Evolutionary conservation across 2,329 filamentous ascomycete species (phyloP).

Genomic region (Phoma sp.): DNA sequence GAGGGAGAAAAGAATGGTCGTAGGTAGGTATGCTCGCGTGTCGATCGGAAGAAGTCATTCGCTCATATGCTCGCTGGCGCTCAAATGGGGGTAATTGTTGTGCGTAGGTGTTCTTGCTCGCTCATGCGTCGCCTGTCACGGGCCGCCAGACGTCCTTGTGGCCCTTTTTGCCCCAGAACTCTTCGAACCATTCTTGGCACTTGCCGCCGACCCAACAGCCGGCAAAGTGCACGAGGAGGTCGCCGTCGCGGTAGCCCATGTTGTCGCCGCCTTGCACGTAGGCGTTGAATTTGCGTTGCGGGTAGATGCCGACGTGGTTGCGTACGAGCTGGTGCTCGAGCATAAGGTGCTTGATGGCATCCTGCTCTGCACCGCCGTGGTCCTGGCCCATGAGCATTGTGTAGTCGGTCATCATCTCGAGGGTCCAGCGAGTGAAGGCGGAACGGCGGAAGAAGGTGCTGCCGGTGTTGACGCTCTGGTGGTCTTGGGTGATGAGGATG

Average conservation of each 20-base stretch:
- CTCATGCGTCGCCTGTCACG: not conserved
- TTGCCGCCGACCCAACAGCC: conserved; percentile 50
- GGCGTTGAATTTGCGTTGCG: conserved; percentile 49
- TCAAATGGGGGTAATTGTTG: not conserved
- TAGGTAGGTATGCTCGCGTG: conserved; percentile 12
- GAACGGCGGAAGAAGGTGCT: conserved; percentile 50
- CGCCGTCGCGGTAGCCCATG: conserved; percentile 51
- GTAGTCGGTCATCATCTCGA: conserved; percentile 51
- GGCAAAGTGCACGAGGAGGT: conserved; percentile 51
- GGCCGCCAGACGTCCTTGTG: conserved; percentile 34
- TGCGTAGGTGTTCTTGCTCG: no score
- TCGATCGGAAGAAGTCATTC: conserved; percentile 8
- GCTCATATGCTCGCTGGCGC: conserved; percentile 8
- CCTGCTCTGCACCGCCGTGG: conserved; percentile 47
- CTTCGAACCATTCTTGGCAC: conserved; percentile 46
- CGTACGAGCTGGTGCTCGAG: conserved; percentile 47
- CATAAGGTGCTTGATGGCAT: conserved; percentile 46
- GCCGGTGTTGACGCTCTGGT: conserved; percentile 51
- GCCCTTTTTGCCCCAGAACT: conserved; percentile 46
- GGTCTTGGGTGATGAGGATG: conserved; percentile 51
- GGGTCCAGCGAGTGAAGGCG: conserved; percentile 46
- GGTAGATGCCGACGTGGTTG: conserved; percentile 49
- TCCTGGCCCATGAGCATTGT: conserved; percentile 46
- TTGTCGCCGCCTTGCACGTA: conserved; percentile 45
- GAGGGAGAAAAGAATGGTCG: conserved; percentile 4